A percentile compares a stretch with the other conserved stretches of the same genome.
phyloP scores from a whole-genome alignment of 176 grass and related monocot species.

The Echinochloa phyllopogon region DNA sequence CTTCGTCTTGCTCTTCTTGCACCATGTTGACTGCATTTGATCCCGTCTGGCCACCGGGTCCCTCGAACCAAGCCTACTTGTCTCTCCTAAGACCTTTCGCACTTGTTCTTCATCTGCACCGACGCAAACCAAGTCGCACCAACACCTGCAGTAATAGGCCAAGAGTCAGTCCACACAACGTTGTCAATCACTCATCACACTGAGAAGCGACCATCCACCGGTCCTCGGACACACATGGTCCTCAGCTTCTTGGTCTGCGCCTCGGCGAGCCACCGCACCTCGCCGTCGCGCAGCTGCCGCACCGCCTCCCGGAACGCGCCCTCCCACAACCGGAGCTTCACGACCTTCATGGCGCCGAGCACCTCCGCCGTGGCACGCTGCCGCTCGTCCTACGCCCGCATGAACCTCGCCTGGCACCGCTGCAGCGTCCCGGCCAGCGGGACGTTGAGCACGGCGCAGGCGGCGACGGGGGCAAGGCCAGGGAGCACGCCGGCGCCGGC shows the following conservation, averaged over 20 bases:
- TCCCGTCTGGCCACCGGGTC: no score
- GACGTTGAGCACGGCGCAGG: constrained; percentile 67
- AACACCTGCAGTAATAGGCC: no score
- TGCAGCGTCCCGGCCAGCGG: constrained; percentile 72
- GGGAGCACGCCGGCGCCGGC: constrained; percentile 61
- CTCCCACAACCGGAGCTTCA: constrained; percentile 91
- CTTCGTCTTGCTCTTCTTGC: no score
- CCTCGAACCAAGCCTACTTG: no score
- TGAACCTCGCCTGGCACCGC: constrained; percentile 74
- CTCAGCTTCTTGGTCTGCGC: constrained; percentile 69
- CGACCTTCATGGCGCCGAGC: constrained; percentile 71
- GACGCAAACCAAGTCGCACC: no score
- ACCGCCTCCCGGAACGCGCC: constrained; percentile 52
- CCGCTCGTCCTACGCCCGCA: constrained; percentile 82
- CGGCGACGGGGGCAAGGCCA: constrained; percentile 53
- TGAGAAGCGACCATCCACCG: no score
- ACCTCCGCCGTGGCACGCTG: constrained; percentile 85
- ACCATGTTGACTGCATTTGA: no score
- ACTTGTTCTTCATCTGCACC: no score
- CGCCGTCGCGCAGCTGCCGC: constrained; percentile 58
- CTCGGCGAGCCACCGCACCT: constrained; percentile 74
- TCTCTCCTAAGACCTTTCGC: no score
- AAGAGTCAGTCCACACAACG: no score
- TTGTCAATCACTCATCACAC: no score
- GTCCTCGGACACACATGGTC: no score